Conservation (phyloP, 2,329 filamentous ascomycete genomes). For the Cadophora gregata region DNA sequence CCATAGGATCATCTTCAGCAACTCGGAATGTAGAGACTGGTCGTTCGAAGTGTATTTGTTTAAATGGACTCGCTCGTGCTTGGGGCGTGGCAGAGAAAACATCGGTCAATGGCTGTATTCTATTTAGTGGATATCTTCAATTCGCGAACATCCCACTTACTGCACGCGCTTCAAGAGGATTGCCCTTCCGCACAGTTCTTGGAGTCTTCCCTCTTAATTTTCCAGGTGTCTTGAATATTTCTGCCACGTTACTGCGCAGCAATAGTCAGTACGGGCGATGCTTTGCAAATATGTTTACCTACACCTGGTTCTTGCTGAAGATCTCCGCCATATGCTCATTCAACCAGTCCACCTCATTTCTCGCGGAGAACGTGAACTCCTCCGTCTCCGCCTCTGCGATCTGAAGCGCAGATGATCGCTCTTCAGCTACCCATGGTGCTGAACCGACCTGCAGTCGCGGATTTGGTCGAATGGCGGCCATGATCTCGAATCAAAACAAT, state of each 20-base stretch:
- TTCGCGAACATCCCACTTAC: conserved; percentile 53
- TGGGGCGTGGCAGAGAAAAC: conserved; percentile 63
- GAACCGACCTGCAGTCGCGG: conserved; percentile 77
- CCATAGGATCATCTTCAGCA: conserved; percentile 55
- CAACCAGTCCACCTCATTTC: conserved; percentile 96
- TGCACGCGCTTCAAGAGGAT: conserved; percentile 63
- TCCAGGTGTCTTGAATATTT: conserved; percentile 94
- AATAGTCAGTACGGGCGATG: conserved; percentile 28
- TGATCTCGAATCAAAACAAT: conserved; percentile 42
- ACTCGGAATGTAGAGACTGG: conserved; percentile 60
- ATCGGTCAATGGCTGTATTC: conserved; percentile 61
- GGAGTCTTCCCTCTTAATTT: conserved; percentile 84
- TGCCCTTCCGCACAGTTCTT: conserved; percentile 68
- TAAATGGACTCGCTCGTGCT: conserved; percentile 49
- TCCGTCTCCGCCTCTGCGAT: conserved; percentile 84
- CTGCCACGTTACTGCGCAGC: conserved; percentile 77
- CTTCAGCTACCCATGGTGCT: conserved; percentile 81
- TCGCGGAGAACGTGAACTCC: conserved; percentile 89
- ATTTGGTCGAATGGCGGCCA: conserved; percentile 45
- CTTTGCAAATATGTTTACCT: conserved; percentile 51
- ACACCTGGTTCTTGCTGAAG: conserved; percentile 87
- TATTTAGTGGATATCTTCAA: conserved; percentile 34
- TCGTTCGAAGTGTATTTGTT: conserved; percentile 46
- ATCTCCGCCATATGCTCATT: conserved; percentile 98
- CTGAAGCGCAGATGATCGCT: conserved; percentile 78